Conservation (phyloP, 495 filamentous ascomycete genomes). For the Parathielavia hyrcaniae region DNA sequence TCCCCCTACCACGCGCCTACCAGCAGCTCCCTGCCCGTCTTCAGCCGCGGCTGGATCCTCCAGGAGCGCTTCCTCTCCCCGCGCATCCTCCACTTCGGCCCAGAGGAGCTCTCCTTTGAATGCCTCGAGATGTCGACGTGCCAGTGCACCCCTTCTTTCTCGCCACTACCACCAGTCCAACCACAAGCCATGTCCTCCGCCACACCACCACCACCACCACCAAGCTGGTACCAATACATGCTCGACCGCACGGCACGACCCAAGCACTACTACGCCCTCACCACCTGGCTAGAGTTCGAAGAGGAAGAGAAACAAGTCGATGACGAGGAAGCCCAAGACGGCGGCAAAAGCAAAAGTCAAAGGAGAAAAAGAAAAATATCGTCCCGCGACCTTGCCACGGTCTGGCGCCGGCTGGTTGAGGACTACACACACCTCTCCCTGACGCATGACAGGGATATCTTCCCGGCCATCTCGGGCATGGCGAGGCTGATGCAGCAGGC, state of each 20-base stretch:
- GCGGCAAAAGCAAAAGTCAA: too few relatives aligned
- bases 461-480: slow-evolving; percentile 20
- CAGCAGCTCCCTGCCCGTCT: slow-evolving; percentile 8
- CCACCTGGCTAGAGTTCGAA: slow-evolving; percentile 2
- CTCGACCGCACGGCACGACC: not conserved
- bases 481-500: slow-evolving; percentile 8
- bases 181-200: not conserved
- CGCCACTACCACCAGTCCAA: too few relatives aligned
- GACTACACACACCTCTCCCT: slow-evolving; percentile 14
- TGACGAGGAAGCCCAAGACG: too few relatives aligned
- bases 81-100: slow-evolving; percentile 23
- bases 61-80: slow-evolving; percentile 21
- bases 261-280: slow-evolving; percentile 9
- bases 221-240: slow-evolving; percentile 1
- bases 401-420: slow-evolving; percentile 20
- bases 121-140: slow-evolving; percentile 12
- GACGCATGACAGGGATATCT: slow-evolving; percentile 19
- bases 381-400: not conserved
- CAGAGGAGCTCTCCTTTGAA: slow-evolving; percentile 20
- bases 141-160: slow-evolving; percentile 14
- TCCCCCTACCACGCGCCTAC: slow-evolving; percentile 2
- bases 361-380: not conserved
- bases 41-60: slow-evolving; percentile 22
- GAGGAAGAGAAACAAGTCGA: too few relatives aligned
- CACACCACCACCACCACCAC: not conserved